Conservation (phyloP, 2,329 filamentous ascomycete genomes). For the Pseudophaeomoniella oleicola region DNA sequence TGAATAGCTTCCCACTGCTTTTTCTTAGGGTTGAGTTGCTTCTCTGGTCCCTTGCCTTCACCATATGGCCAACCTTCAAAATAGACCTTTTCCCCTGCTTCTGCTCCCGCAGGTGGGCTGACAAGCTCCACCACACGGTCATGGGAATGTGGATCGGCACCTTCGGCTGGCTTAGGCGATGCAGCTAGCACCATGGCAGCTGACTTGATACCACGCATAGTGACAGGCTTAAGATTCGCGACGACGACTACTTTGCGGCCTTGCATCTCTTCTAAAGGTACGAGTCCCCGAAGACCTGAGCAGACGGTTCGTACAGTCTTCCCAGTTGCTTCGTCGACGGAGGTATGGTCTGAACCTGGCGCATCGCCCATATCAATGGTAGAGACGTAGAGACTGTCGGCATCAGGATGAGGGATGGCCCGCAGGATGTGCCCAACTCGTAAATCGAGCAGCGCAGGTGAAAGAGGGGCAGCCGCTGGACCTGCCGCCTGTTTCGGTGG, state of each 20-base stretch:
- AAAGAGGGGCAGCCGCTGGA: slow-evolving; percentile 58
- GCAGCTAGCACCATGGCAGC: slow-evolving; percentile 89
- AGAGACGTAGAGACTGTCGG: slow-evolving; percentile 87
- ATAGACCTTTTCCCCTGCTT: slow-evolving; percentile 74
- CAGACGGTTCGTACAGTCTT: slow-evolving; percentile 90
- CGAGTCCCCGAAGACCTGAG: slow-evolving; percentile 84
- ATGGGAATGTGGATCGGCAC: slow-evolving; percentile 71
- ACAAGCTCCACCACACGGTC: slow-evolving; percentile 71
- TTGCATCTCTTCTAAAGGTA: slow-evolving; percentile 94
- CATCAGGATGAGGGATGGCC: slow-evolving; percentile 88
- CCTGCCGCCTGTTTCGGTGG: slow-evolving; percentile 57
- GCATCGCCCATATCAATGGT: slow-evolving; percentile 90
- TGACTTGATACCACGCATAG: slow-evolving; percentile 82
- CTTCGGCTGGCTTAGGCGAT: slow-evolving; percentile 45
- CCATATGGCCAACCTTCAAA: slow-evolving; percentile 84
- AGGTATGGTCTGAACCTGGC: slow-evolving; percentile 72
- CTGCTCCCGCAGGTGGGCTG: slow-evolving; percentile 59
- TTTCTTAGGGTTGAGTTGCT: slow-evolving; percentile 95
- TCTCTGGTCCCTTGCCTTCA: slow-evolving; percentile 56
- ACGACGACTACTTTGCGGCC: slow-evolving; percentile 88
- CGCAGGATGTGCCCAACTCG: slow-evolving; percentile 96
- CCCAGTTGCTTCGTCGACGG: slow-evolving; percentile 63
- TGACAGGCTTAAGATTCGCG: slow-evolving; percentile 97
- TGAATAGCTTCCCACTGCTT: slow-evolving; percentile 97
- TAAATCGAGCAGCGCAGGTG: slow-evolving; percentile 80